Evolutionary conservation across 768 basidiomycete species (phyloP).

Genomic region (Sistotremastrum niveocremeum): DNA sequence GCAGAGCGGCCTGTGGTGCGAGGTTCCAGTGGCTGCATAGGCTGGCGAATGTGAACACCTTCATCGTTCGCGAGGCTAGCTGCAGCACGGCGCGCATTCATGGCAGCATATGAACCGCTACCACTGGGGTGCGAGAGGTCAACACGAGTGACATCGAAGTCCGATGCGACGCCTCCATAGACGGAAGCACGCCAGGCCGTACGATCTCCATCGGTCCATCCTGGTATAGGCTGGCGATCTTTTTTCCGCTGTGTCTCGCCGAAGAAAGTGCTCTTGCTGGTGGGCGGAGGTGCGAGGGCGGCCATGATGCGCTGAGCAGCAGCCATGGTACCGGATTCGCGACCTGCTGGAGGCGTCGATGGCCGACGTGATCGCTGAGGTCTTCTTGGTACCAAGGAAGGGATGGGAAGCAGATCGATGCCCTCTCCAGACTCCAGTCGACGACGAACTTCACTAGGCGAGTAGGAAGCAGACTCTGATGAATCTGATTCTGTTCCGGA

Average conservation of each 20-base stretch:
- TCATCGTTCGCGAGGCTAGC: no score
- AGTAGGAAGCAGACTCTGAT: conserved; percentile 29
- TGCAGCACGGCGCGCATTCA: no score
- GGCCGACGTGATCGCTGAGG: conserved; percentile 24
- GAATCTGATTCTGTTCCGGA: conserved; percentile 24
- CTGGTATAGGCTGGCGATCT: conserved; percentile 34
- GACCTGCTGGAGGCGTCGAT: no score
- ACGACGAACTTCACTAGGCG: conserved; percentile 20
- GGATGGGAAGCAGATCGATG: conserved; percentile 11
- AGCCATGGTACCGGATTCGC: conserved; percentile 55
- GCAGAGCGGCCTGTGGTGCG: no score
- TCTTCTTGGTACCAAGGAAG: conserved; percentile 9
- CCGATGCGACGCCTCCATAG: conserved; percentile 19
- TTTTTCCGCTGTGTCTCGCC: conserved; percentile 23
- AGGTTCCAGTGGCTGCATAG: no score
- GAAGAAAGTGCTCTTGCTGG: conserved; percentile 21
- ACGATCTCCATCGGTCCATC: conserved; percentile 51
- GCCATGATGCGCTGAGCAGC: conserved; percentile 42
- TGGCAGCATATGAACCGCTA: no score
- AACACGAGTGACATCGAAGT: no score
- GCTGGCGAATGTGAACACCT: no score
- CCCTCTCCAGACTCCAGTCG: not conserved
- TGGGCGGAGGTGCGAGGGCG: conserved; percentile 28
- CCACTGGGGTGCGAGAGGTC: no score
- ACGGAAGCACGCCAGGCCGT: conserved; percentile 55